Evolutionary conservation across 106 monocot genomes (phyloP).

Genomic region (Gastrodia elata): DNA sequence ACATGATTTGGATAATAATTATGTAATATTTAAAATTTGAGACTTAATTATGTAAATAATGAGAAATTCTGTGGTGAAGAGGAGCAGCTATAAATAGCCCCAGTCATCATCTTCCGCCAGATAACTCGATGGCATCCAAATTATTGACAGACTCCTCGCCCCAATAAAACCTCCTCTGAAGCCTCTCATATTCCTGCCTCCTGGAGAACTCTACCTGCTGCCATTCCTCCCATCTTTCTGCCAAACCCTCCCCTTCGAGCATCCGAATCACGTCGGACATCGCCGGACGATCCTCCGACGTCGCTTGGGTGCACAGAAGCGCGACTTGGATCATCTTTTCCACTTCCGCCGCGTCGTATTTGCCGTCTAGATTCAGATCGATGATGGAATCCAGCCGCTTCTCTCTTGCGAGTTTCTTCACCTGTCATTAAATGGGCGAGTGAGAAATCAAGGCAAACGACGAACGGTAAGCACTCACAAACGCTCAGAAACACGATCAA

Average conservation of each 20-base stretch:
- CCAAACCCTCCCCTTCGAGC: slow-evolving; percentile 70
- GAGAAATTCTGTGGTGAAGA: no score
- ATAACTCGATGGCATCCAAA: slow-evolving; percentile 55
- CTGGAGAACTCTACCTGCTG: slow-evolving; percentile 48
- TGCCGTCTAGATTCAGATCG: slow-evolving; percentile 38
- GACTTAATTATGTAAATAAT: no score
- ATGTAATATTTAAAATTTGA: no score
- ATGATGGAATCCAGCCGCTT: slow-evolving; percentile 41
- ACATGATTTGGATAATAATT: no score
- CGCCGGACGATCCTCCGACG: slow-evolving; percentile 52
- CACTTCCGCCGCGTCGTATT: slow-evolving; percentile 35
- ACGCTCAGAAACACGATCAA: no score
- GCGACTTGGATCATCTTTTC: slow-evolving; percentile 73
- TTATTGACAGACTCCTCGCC: slow-evolving; percentile 47
- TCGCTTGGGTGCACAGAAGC: slow-evolving; percentile 59
- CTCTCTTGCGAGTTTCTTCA: slow-evolving; percentile 51
- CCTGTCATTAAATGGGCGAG: slow-evolving; percentile 18
- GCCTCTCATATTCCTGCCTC: slow-evolving; percentile 41
- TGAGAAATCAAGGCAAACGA: background rate
- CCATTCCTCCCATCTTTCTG: slow-evolving; percentile 76
- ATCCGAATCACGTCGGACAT: slow-evolving; percentile 80
- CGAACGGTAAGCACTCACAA: no score
- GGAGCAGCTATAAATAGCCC: no score
- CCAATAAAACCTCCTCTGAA: slow-evolving; percentile 60
- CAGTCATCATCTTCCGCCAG: slow-evolving; percentile 51